Base-by-base conservation (phyloP, 1,284 basidiomycete species). In the Malassezia sympodialis region DNA sequence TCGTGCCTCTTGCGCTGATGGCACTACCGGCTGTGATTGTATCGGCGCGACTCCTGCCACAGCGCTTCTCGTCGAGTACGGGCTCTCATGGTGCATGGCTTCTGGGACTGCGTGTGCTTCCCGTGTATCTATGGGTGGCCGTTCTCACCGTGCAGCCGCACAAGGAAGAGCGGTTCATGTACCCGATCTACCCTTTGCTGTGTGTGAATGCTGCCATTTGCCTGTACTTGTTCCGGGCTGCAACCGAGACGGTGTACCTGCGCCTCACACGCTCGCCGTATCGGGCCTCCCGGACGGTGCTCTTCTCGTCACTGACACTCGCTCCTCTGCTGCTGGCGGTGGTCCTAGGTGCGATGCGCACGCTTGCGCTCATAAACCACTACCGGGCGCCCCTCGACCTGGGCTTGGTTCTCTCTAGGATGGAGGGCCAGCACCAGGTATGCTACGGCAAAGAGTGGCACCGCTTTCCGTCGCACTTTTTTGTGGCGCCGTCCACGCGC, bases 161-260 rank as follows among this genome's bases (percentile, higher is more conserved):
- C 78, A 98, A 98, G 78, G 94, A 99, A 76, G 94, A 98, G 75
- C 81, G 94, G 23, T 98, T 99, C 79, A 87, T 98, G 84, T 98
- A 85, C 76, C 93, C 94, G 1, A 85, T 83, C 1, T 98, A 96
- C 76, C 85, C 90, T 0, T 77, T 96, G 41, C 77, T 98, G 49
- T 89, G 88, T 73, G 88, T 98, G 77, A 96, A 96, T 75, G 93
- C 90, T 1, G 89, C 89, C 3, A 84, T 91, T 5, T 49, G 24
- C 79, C 84, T 30, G 65, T 94, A 24, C 91, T 86, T 77, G 75
- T 19, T 64, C 31, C 60, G 63, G 15, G 55, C 53, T 8, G 55
- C 65, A 7, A 42, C 63, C n/a, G 70, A 69, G 32, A 49, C 53
- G 2, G 43, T 45, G 5, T 68, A 62, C 40, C 49, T 65, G 31